A percentile compares a stretch with the other conserved stretches of the same genome.
phyloP scores from a whole-genome alignment of 139 green algal genomes.

The Haematococcus sp. region DNA sequence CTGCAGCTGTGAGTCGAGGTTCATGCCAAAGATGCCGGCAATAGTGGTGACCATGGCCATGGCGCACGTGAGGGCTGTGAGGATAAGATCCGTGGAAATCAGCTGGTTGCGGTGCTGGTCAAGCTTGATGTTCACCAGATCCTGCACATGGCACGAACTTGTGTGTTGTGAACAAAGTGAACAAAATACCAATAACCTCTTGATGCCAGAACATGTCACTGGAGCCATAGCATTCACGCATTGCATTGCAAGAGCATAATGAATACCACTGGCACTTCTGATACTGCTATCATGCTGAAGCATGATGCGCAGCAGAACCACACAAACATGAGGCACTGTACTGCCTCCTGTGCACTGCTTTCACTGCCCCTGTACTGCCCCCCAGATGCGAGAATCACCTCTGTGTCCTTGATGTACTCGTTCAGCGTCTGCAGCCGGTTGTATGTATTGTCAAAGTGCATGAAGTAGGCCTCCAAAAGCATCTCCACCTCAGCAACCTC shows the following conservation, averaged over 20 bases:
- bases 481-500: conserved; percentile 73
- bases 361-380: too few species aligned
- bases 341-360: too few species aligned
- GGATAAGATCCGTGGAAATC: conserved; percentile 77
- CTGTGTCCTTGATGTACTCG: conserved; percentile 56
- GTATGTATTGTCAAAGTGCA: conserved; percentile 47
- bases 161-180: too few species aligned
- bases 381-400: too few species aligned
- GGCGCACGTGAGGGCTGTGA: conserved; percentile 74
- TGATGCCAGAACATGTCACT: too few species aligned
- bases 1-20: conserved; percentile 63
- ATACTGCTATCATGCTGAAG: too few species aligned
- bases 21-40: conserved; percentile 93
- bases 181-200: too few species aligned
- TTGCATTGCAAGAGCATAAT: too few species aligned
- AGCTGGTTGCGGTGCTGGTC: conserved; percentile 86
- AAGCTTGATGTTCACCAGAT: conserved; percentile 86
- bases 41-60: conserved; percentile 66
- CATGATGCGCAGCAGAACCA: too few species aligned
- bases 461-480: conserved; percentile 70
- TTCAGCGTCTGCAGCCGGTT: conserved; percentile 65
- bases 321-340: too few species aligned
- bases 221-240: too few species aligned
- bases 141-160: not conserved
- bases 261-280: too few species aligned